Percentiles rank a stretch among this genome's conserved stretches.
Conservation (phyloP, 2,329 filamentous ascomycete species). For the Cladosporium oxysporum region DNA sequence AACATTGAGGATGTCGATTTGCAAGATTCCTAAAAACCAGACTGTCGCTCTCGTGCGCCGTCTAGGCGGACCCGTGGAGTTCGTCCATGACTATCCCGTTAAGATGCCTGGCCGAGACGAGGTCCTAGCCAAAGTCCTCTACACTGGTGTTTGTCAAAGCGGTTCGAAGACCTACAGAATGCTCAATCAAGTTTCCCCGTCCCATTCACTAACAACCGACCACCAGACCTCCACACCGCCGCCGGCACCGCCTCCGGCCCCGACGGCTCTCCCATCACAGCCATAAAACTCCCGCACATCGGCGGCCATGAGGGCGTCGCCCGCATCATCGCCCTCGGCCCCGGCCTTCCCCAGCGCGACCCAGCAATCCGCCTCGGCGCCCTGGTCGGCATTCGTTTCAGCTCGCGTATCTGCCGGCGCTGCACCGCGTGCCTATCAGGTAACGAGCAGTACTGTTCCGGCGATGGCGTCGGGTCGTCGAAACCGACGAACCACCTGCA, state of each 20-base stretch:
- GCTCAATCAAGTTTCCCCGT: background rate
- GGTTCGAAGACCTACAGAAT: background rate
- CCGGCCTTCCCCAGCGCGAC: slow-evolving; percentile 35
- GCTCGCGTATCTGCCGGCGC: slow-evolving; percentile 15
- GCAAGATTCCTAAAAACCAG: slow-evolving; percentile 32
- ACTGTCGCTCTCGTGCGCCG: slow-evolving; percentile 46
- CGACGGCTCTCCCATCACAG: slow-evolving; percentile 45
- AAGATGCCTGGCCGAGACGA: slow-evolving; percentile 43
- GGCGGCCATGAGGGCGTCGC: slow-evolving; percentile 51
- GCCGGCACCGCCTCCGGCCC: slow-evolving; percentile 37
- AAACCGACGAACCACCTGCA: background rate
- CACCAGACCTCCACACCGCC: slow-evolving; percentile 34
- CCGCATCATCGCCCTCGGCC: slow-evolving; percentile 43
- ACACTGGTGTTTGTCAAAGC: slow-evolving; percentile 49
- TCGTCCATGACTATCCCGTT: slow-evolving; percentile 46
- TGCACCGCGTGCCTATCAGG: background rate
- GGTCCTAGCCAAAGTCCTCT: slow-evolving; percentile 49
- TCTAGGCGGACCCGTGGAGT: slow-evolving; percentile 44
- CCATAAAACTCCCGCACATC: slow-evolving; percentile 49
- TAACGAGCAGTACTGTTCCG: background rate
- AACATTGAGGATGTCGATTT: background rate
- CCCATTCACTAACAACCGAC: background rate
- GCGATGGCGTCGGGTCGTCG: background rate
- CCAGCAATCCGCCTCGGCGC: slow-evolving; percentile 41
- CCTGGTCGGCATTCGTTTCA: slow-evolving; percentile 48